phyloP scores from a whole-genome alignment of 768 basidiomycete genomes.

The Clitopilus passeckerianus region DNA sequence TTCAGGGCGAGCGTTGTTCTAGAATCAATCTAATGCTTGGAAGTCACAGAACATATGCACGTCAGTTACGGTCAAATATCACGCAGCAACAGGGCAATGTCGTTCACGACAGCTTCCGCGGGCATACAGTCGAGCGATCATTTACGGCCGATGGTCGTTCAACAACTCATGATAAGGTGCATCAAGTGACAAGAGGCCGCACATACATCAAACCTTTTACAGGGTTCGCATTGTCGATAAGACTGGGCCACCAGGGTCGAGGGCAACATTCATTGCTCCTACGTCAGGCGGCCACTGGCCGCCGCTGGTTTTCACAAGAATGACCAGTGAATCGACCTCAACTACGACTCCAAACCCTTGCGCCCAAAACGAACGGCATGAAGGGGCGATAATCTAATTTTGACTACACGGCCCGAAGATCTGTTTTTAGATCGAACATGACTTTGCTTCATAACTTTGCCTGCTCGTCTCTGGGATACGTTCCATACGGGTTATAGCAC shows the following conservation, averaged over 20 bases:
- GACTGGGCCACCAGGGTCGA: not conserved
- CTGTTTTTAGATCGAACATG: not conserved
- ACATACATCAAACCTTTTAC: not conserved
- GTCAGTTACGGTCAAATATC: no score
- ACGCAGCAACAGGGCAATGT: no score
- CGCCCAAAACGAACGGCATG: not conserved
- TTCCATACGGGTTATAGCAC: conserved; percentile 24
- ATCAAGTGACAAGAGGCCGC: not conserved
- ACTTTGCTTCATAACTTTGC: not conserved
- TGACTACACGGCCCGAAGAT: not conserved
- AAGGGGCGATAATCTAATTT: not conserved
- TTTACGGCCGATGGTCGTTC: not conserved
- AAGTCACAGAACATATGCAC: no score
- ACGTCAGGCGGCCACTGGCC: not conserved
- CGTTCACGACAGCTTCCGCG: no score
- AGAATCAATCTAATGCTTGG: no score
- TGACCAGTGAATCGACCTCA: conserved; percentile 8
- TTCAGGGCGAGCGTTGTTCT: no score
- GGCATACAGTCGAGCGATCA: not conserved
- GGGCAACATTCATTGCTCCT: not conserved
- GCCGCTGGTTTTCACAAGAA: conserved; percentile 12
- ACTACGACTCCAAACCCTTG: not conserved
- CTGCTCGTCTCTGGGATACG: not conserved
- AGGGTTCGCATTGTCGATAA: not conserved
- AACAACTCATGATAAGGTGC: not conserved